These are phyloP conservation scores for Xerocomus potaroensis DNA, from an alignment of 768 basidiomycete species.

Conservation along the genomic window DNA sequence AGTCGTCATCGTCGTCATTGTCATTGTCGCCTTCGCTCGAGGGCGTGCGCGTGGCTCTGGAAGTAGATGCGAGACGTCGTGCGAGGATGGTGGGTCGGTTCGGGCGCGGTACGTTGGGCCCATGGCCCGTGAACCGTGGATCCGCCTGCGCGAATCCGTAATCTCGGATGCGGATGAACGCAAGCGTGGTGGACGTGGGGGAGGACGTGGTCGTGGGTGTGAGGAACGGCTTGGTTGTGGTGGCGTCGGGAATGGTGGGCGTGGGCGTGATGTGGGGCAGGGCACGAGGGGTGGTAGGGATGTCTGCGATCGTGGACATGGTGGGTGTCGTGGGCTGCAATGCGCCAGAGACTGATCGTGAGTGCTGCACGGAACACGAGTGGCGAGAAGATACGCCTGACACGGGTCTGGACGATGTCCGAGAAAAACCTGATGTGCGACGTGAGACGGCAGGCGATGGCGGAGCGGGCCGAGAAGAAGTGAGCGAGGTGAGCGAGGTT, in stretches of 20 bases:
- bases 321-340: not conserved
- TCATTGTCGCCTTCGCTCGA: slow-evolving; percentile 14
- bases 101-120: slow-evolving; percentile 37
- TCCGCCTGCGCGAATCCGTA: slow-evolving; percentile 42
- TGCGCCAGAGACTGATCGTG: slow-evolving; percentile 13
- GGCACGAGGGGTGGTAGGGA: not conserved
- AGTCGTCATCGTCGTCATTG: not conserved
- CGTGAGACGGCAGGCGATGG: slow-evolving; percentile 54
- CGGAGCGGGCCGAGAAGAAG: slow-evolving; percentile 55
- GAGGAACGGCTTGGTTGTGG: not conserved
- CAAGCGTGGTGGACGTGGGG: not conserved
- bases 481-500: slow-evolving; percentile 26
- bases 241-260: not conserved
- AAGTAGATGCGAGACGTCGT: slow-evolving; percentile 24
- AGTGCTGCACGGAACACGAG: slow-evolving; percentile 3
- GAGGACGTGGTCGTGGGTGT: not conserved
- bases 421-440: slow-evolving; percentile 31
- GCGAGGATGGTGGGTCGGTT: slow-evolving; percentile 32
- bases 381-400: slow-evolving; percentile 21
- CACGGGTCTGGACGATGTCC: slow-evolving; percentile 22
- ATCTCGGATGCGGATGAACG: slow-evolving; percentile 45
- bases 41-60: slow-evolving; percentile 7
- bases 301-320: not conserved
- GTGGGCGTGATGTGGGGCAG: not conserved
- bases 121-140: slow-evolving; percentile 40